Base-by-base conservation (phyloP, 495 filamentous ascomycete genomes). In the Aspergillus nanangensis region DNA sequence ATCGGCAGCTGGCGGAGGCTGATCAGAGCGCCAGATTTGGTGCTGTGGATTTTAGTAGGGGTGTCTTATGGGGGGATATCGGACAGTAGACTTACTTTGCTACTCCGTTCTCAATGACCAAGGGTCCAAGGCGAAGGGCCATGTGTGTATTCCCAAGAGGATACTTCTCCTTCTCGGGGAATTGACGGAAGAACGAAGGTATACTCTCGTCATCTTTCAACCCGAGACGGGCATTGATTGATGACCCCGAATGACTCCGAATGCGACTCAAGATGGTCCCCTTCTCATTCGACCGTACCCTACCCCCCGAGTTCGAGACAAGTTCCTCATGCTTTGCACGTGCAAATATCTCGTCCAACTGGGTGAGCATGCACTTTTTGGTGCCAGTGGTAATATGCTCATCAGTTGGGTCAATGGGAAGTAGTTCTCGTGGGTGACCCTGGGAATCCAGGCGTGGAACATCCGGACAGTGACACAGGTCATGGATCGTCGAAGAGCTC, bases 81-180 rank as follows among this genome's bases (percentile, higher is more conserved):
- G n/a, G n/a, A n/a, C n/a, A n/a, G n/a, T n/a, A n/a, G n/a, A 44
- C 52, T 40, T 31, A 60, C 63, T 56, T 22, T 4, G 19, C 37
- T 14, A 62, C 58, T 7, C 67, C 62, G 25, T 72, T 72, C 47
- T 74, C 67, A 15, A 74, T 67, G 0, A 74, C 38, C 7, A 74
- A 41, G 0, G 69, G 67, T 1, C 70, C 69, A 38, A 74, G 38
- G 7, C 60, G 51, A n/a, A 74, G 38, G 1, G 62, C 67, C 56
- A 71, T 66, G 46, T 71, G 67, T 8, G 67, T 52, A 27, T 69
- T 60, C 11, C 57, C 62, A 41, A 66, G 71, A 0, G 67, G 66
- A 50, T 66, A 50, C 37, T 56, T 50, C 14, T 62, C 45, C 34
- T 56, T 50, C 14, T 62, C 45, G 4, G 62, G 46, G 19, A 56